Conservation (phyloP, 331 rosid species). For the Phaseolus coccineus region DNA sequence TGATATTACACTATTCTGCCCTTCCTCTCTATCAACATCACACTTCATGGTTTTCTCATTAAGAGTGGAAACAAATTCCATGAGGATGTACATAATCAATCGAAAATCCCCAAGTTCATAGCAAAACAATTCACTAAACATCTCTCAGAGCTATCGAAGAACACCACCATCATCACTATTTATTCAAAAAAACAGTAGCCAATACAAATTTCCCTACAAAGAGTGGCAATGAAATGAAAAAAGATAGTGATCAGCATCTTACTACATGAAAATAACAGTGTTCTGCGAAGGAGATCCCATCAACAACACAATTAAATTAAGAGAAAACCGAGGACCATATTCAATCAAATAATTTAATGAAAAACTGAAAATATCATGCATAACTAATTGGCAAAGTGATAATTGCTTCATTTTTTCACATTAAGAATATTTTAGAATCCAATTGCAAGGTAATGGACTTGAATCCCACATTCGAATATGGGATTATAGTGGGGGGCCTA, state of each 20-base stretch:
- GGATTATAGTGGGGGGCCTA: background rate
- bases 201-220: slow-evolving; percentile 3
- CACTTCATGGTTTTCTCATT: slow-evolving; percentile 1
- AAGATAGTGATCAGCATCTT: slow-evolving; percentile 26
- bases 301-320: slow-evolving; percentile 19
- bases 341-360: slow-evolving; percentile 5
- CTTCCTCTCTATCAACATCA: slow-evolving; percentile 28
- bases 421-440: slow-evolving; percentile 8
- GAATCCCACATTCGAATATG: background rate
- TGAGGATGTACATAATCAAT: background rate
- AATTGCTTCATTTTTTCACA: background rate
- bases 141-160: slow-evolving; percentile 12
- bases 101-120: slow-evolving; percentile 34
- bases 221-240: slow-evolving; percentile 28
- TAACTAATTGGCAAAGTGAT: slow-evolving; percentile 18
- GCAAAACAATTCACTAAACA: slow-evolving; percentile 14
- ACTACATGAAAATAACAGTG: slow-evolving; percentile 14
- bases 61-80: slow-evolving; percentile 4
- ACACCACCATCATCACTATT: slow-evolving; percentile 6
- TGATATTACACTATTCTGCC: background rate
- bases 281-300: slow-evolving; percentile 17
- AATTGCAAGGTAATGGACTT: background rate
- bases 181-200: background rate
- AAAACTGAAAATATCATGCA: slow-evolving; percentile 24
- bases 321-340: slow-evolving; percentile 10